Conservation (phyloP, 495 filamentous ascomycete genomes). For the Aspergillus wentii region DNA sequence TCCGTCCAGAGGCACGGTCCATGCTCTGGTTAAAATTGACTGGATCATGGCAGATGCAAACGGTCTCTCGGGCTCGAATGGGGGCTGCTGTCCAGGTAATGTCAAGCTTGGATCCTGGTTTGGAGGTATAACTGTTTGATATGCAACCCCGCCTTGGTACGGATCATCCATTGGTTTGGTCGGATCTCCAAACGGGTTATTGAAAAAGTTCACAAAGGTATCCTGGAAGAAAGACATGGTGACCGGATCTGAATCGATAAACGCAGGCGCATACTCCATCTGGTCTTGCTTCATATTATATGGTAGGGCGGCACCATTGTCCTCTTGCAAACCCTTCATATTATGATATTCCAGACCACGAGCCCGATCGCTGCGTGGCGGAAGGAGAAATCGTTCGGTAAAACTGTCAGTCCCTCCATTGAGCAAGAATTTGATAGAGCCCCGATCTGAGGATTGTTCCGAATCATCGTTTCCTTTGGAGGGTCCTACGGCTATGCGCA, state of each 20-base stretch:
- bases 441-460: conserved; percentile 32
- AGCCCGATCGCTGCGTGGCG: conserved; percentile 34
- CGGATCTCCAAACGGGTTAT: conserved; percentile 32
- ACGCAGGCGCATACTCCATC: conserved; percentile 13
- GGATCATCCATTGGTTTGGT: conserved; percentile 20
- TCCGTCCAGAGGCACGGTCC: conserved; percentile 30
- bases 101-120: conserved; percentile 14
- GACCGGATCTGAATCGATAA: conserved; percentile 21
- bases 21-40: conserved; percentile 29
- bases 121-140: conserved; percentile 9
- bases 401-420: conserved; percentile 44
- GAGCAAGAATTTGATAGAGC: conserved; percentile 44
- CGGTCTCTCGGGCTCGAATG: conserved; percentile 31
- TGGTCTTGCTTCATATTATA: conserved; percentile 15
- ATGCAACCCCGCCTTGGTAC: conserved; percentile 16
- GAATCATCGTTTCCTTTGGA: conserved; percentile 16
- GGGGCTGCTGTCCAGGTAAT: conserved; percentile 11
- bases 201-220: conserved; percentile 39
- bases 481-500: too few relatives aligned
- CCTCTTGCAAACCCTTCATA: conserved; percentile 20
- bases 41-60: conserved; percentile 35
- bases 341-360: conserved; percentile 31
- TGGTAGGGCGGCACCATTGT: conserved; percentile 8
- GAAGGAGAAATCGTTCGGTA: conserved; percentile 38
- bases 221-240: conserved; percentile 33